Conservation (phyloP, 805 yeast species). For the Isabelozyma heimii region DNA sequence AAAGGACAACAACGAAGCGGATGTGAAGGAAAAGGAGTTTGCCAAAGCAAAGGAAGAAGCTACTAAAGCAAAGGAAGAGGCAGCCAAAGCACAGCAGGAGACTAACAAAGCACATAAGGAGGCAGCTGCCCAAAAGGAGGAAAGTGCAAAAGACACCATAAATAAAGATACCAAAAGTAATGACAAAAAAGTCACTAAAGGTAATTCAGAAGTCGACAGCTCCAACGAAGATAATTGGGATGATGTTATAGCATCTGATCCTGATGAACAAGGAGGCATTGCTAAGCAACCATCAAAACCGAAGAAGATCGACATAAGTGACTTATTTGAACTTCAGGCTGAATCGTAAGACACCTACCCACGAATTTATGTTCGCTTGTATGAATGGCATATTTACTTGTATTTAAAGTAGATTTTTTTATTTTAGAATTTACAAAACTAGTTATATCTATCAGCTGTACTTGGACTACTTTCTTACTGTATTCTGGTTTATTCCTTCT, state of each 20-base stretch:
- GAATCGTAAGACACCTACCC: background rate
- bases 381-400: background rate
- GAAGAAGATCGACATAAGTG: background rate
- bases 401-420: background rate
- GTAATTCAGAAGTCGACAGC: background rate
- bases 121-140: no score
- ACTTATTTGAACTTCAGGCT: background rate
- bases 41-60: background rate
- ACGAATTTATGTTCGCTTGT: background rate
- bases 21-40: background rate
- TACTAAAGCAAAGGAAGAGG: background rate
- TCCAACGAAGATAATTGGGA: background rate
- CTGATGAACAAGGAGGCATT: background rate
- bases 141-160: background rate
- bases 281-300: background rate
- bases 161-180: no score
- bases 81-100: background rate
- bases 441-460: no score
- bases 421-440: no score
- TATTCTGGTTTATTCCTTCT: slow-evolving; percentile 3
- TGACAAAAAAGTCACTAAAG: no score
- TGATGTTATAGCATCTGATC: background rate
- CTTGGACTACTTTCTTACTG: no score
- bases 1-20: background rate
- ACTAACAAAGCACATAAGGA: no score